Evolutionary conservation across 257 asterid species (phyloP).

Genomic region (Leonotis leonurus): DNA sequence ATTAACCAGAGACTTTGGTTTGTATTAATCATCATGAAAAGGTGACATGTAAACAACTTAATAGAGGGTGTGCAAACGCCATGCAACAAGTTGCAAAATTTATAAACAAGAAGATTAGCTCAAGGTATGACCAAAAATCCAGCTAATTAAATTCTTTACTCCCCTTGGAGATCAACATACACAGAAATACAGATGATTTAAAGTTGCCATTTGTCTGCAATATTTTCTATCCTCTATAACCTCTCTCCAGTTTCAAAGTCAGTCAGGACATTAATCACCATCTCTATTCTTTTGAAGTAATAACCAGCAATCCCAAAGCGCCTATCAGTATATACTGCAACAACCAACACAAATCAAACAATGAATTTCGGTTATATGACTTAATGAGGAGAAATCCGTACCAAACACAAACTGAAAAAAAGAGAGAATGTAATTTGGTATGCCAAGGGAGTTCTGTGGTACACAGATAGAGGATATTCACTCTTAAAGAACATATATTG

Average conservation of each 20-base stretch:
- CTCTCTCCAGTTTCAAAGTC: not conserved
- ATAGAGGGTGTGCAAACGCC: too few species aligned
- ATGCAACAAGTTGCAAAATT: too few species aligned
- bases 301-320: slow-evolving; percentile 83
- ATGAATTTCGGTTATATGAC: not conserved
- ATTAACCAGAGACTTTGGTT: too few species aligned
- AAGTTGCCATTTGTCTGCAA: not conserved
- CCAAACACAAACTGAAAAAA: not conserved
- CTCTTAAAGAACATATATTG: not conserved
- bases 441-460: not conserved
- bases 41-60: too few species aligned
- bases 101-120: not conserved
- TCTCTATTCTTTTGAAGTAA: slow-evolving; percentile 79
- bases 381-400: not conserved
- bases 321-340: slow-evolving; percentile 90
- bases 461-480: not conserved
- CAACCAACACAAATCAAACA: slow-evolving; percentile 8
- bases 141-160: not conserved
- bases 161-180: slow-evolving; percentile 11
- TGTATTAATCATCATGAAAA: too few species aligned
- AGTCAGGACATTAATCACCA: not conserved
- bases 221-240: not conserved
- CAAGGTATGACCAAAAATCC: slow-evolving; percentile 1
- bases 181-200: slow-evolving; percentile 5
- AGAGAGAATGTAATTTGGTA: not conserved